Percentiles rank a stretch among this genome's conserved stretches.
phyloP scores from a whole-genome alignment of 495 filamentous ascomycete species.

The Podospora pseudopauciseta region DNA sequence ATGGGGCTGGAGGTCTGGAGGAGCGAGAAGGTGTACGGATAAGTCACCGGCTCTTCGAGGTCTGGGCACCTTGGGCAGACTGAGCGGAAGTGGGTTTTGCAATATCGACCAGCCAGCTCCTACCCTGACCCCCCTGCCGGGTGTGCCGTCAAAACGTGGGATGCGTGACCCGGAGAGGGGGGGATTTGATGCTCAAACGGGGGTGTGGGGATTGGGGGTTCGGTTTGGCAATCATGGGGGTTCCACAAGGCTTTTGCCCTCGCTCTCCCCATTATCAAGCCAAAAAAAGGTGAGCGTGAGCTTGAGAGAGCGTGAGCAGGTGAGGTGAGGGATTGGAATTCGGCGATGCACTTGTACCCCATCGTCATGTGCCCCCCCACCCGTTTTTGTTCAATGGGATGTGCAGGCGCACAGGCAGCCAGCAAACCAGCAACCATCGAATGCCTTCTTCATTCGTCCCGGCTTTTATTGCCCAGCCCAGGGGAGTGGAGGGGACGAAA shows the following conservation, averaged over 20 bases:
- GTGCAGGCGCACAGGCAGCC: constrained; percentile 9
- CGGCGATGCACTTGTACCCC: constrained; percentile 1
- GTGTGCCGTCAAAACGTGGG: constrained; percentile 30
- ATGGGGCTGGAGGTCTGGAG: constrained; percentile 4
- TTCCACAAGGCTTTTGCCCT: constrained; percentile 11
- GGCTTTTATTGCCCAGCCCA: not conserved
- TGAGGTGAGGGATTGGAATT: constrained; percentile 6
- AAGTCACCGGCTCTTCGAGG: constrained; percentile 35
- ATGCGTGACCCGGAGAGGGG: constrained; percentile 28
- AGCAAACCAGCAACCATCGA: not conserved
- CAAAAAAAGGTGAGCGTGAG: not conserved
- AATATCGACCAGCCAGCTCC: constrained; percentile 21
- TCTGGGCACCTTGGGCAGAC: constrained; percentile 28
- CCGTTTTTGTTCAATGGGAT: constrained; percentile 1
- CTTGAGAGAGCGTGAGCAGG: not conserved
- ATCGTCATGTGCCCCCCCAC: constrained; percentile 7
- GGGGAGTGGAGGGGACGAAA: not conserved
- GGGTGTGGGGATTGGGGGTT: constrained; percentile 19
- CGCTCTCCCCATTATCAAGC: not conserved
- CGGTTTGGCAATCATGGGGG: constrained; percentile 16
- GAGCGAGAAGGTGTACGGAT: constrained; percentile 23
- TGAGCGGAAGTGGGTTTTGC: constrained; percentile 27
- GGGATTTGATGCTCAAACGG: constrained; percentile 20
- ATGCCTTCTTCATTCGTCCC: not conserved
- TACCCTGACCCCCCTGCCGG: constrained; percentile 20